Evolutionary conservation across 1,284 basidiomycete species (phyloP).

Genomic region (Amylostereum chailletii): DNA sequence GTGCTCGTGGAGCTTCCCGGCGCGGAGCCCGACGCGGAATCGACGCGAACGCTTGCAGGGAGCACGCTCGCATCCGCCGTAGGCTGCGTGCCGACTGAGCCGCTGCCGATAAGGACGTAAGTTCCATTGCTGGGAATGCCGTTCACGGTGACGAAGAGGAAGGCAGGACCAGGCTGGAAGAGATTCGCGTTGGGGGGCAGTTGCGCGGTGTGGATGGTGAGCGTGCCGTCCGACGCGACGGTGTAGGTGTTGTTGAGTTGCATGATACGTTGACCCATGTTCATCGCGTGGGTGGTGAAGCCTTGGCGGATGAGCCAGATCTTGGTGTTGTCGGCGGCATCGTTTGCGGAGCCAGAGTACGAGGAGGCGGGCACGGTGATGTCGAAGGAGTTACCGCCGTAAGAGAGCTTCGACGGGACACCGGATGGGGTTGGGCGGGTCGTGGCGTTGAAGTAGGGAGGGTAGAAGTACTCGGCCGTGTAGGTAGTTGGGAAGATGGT

Average conservation of each 20-base stretch:
- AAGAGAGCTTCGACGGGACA: slow-evolving; percentile 65
- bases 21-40: slow-evolving; percentile 7
- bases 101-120: slow-evolving; percentile 69
- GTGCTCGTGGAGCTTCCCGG: neutral
- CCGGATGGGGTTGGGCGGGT: slow-evolving; percentile 67
- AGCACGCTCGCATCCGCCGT: slow-evolving; percentile 34
- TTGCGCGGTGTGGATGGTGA: slow-evolving; percentile 70
- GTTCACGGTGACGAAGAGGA: slow-evolving; percentile 73
- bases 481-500: slow-evolving; percentile 80
- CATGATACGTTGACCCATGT: slow-evolving; percentile 79
- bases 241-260: slow-evolving; percentile 78
- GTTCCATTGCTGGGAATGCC: slow-evolving; percentile 81
- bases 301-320: slow-evolving; percentile 80
- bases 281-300: slow-evolving; percentile 92
- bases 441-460: slow-evolving; percentile 69
- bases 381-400: slow-evolving; percentile 81
- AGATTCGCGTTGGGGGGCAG: slow-evolving; percentile 75
- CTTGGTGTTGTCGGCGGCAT: slow-evolving; percentile 67
- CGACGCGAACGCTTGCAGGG: slow-evolving; percentile 34
- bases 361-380: slow-evolving; percentile 50
- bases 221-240: slow-evolving; percentile 66
- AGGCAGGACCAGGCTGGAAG: slow-evolving; percentile 81
- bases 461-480: slow-evolving; percentile 82
- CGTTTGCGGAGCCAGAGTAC: slow-evolving; percentile 56
- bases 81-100: slow-evolving; percentile 64